Evolutionary conservation across 306 rosid genomes (phyloP).

Genomic region (Cicer yamashitae): DNA sequence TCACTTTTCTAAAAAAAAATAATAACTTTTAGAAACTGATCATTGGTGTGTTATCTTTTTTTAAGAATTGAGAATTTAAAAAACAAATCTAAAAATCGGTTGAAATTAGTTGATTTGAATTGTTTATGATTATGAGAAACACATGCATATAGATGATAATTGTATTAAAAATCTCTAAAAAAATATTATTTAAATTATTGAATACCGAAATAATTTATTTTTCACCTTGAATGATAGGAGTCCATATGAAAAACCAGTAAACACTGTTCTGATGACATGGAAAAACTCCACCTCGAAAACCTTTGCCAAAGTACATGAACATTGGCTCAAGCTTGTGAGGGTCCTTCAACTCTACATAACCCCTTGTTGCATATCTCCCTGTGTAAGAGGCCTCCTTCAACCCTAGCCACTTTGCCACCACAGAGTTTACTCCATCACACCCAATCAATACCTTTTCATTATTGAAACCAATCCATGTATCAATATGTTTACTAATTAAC

Average conservation of each 20-base stretch:
- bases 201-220: too few species aligned
- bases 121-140: too few species aligned
- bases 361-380: constrained; percentile 64
- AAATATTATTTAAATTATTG: too few species aligned
- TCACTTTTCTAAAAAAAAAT: too few species aligned
- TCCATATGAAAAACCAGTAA: constrained; percentile 74
- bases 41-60: too few species aligned
- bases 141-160: too few species aligned
- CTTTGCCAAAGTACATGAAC: constrained; percentile 60
- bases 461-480: not conserved
- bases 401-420: constrained; percentile 75
- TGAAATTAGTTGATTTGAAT: too few species aligned
- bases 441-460: constrained; percentile 68
- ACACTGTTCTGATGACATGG: constrained; percentile 57
- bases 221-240: constrained; percentile 60
- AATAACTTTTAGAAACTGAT: too few species aligned
- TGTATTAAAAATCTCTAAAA: too few species aligned
- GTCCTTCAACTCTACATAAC: constrained; percentile 39
- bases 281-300: constrained; percentile 58
- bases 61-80: too few species aligned
- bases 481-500: too few species aligned
- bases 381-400: constrained; percentile 58
- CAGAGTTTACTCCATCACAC: constrained; percentile 85
- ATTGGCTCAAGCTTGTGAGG: constrained; percentile 49
- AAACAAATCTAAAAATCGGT: too few species aligned